Base-by-base conservation (phyloP, 306 rosid genomes). In the Cucurbita pepo region DNA sequence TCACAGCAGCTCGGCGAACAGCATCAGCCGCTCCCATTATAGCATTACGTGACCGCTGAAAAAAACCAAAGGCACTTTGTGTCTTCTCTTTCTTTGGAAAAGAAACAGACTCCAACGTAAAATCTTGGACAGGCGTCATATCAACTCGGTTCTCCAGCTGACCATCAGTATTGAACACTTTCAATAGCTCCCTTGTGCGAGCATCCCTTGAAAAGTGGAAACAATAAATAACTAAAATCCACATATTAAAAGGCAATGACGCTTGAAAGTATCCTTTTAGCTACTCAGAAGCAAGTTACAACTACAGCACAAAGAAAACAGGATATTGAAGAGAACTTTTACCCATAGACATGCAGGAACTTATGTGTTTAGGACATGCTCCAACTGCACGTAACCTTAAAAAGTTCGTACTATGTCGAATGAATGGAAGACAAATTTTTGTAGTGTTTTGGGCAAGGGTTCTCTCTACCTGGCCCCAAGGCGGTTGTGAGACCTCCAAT, bases 21-120 rank as follows among this genome's bases (percentile, higher is more conserved):
- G 96, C 97, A 88, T 88, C 98, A 37, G 98, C 96, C 22, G 98
- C 97, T 36, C 98, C 98, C 83, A 93, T 84, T 79, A 93, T 78
- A 72, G 89, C 97, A 82, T 90, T 93, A 36, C 98, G 89, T 76
- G 98, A 94, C 53, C 98, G 97, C 83, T 94, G 97, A 75, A 94
- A 85, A 85, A 94, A 94, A 45, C 98, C 97, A 79, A 90, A 78
- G 50, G 97, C 81, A 85, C 84, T 77, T 83, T 87, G 98, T 58
- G 81, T 19, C 82, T 85, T 90, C 77, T 90, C 98, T 81, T 88
- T 90, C 76, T 80, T 85, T 21, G 88, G 76, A 75, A 82, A 83
- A 61, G 90, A 82, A 83, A 79, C 76, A 75, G 81, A 76, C 57
- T 94, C 98, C 44, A 77, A 81, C 16, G 96, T 73, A 54, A 85